Conservation (phyloP, 2,329 filamentous ascomycete genomes). For the Fusarium annulatum region DNA sequence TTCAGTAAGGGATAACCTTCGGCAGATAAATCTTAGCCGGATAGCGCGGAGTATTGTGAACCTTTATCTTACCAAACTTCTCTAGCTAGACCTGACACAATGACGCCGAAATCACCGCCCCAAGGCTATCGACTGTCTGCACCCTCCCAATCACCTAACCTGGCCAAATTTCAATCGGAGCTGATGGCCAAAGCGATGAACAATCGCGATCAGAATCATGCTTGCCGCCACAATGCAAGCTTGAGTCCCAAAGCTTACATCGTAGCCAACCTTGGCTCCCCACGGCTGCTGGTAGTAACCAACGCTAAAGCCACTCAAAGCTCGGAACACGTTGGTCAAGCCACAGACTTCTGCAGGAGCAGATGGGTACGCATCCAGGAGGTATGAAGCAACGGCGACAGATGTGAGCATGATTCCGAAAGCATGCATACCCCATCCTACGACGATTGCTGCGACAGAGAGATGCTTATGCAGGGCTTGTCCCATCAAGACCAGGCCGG, state of each 20-base stretch:
- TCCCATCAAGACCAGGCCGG: constrained; percentile 63
- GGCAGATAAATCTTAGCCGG: background rate
- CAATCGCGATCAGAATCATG: constrained; percentile 44
- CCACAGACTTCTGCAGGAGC: constrained; percentile 59
- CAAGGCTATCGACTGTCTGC: background rate
- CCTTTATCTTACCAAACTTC: background rate
- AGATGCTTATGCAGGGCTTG: constrained; percentile 58
- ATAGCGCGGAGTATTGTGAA: background rate
- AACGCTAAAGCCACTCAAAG: constrained; percentile 60
- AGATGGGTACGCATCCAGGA: constrained; percentile 61
- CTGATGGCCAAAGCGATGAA: constrained; percentile 19
- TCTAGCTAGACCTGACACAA: background rate
- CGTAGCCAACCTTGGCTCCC: constrained; percentile 52
- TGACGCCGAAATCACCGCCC: background rate
- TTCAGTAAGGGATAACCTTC: background rate
- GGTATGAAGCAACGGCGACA: constrained; percentile 60
- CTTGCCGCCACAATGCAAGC: constrained; percentile 41
- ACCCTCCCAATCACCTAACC: constrained; percentile 3
- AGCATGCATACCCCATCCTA: constrained; percentile 63
- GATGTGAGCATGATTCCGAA: constrained; percentile 65
- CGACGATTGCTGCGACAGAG: constrained; percentile 46
- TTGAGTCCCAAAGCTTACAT: constrained; percentile 54
- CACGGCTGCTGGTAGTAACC: constrained; percentile 61
- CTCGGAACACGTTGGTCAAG: constrained; percentile 53
- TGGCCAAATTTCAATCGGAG: constrained; percentile 20